These are phyloP conservation scores for Rhizoctonia solani DNA, from an alignment of 1,284 basidiomycete species.

Conservation along the genomic window DNA sequence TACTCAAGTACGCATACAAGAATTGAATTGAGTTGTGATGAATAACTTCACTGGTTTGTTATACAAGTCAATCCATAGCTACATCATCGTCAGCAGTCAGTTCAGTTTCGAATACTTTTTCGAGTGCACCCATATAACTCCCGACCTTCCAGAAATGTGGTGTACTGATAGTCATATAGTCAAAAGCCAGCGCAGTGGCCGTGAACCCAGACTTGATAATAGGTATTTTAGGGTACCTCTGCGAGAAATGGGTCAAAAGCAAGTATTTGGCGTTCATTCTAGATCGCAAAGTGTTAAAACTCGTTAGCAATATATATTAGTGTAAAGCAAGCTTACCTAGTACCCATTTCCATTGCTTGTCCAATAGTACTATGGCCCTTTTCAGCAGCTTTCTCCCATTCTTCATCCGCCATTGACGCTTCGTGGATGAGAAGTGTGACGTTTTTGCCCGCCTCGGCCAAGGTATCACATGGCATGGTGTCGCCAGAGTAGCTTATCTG, in stretches of 20 bases:
- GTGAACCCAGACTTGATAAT: constrained; percentile 15
- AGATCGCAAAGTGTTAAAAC: constrained; percentile 3
- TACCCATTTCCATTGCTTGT: constrained; percentile 81
- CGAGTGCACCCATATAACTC: constrained; percentile 10
- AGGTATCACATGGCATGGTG: constrained; percentile 73
- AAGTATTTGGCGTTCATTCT: constrained; percentile 85
- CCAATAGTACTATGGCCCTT: constrained; percentile 92
- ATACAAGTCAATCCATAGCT: no score
- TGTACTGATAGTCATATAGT: constrained; percentile 25
- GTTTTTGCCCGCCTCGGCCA: constrained; percentile 67
- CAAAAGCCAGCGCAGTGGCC: constrained; percentile 24
- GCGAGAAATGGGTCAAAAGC: constrained; percentile 93
- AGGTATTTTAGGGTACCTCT: constrained; percentile 88
- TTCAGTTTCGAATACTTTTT: constrained; percentile 3
- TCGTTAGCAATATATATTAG: background rate
- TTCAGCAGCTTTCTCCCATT: constrained; percentile 62
- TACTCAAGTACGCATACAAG: no score
- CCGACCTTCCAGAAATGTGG: constrained; percentile 30
- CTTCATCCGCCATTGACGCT: constrained; percentile 83
- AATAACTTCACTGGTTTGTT: no score
- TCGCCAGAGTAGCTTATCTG: constrained; percentile 77
- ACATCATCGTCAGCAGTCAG: constrained; percentile 15
- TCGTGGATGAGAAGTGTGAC: constrained; percentile 92
- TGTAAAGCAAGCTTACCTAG: constrained; percentile 52
- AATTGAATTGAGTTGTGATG: no score